A percentile compares a stretch with the other conserved stretches of the same genome.
Conservation (phyloP, 129 eudicot species). For the carrot (Daucus carota) region DH1_v3.0 NC_030386.2:16141501-16142000, state of each 20-base stretch:
- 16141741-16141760: not conserved
- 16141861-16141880: too few relatives aligned
- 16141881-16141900: too few relatives aligned
- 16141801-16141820: too few relatives aligned
- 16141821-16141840: too few relatives aligned
- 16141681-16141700: not conserved
- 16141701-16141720: not conserved
- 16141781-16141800: not conserved
- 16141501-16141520: not conserved
- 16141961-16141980: too few relatives aligned
- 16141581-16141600: not conserved
- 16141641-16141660: not conserved
- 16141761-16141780: not conserved
- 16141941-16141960: too few relatives aligned
- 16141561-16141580: not conserved
- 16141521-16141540: slow-evolving; percentile 1
- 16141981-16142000: too few relatives aligned
- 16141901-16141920: too few relatives aligned
- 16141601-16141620: not conserved
- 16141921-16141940: too few relatives aligned
- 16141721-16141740: not conserved
- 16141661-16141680: not conserved
- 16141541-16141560: not conserved
- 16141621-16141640: not conserved
- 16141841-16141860: too few relatives aligned